Percentiles rank a stretch among this genome's conserved stretches.
phyloP scores from a whole-genome alignment of 2,329 filamentous ascomycete genomes.

The Alternaria tenuissima region DNA sequence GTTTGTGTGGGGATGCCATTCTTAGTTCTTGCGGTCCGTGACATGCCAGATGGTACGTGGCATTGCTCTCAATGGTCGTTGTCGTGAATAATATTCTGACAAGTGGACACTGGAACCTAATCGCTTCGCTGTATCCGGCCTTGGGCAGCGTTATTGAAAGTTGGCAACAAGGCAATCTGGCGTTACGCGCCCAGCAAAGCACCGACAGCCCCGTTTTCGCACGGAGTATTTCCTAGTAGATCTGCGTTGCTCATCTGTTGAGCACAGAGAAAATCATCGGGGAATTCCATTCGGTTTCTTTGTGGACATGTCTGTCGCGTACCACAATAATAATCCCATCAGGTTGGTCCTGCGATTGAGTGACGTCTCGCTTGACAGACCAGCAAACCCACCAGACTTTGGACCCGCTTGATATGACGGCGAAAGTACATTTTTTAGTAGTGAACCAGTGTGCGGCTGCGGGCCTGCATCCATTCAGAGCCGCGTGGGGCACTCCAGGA shows the following conservation, averaged over 20 bases:
- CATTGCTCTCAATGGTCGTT: conserved; percentile 9
- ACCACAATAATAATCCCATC: not conserved
- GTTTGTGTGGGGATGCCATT: conserved; percentile 32
- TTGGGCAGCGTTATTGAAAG: conserved; percentile 2
- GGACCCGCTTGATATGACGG: conserved; percentile 11
- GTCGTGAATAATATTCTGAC: conserved; percentile 9
- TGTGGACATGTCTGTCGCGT: conserved; percentile 2
- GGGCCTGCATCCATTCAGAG: conserved; percentile 8
- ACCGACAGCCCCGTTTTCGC: conserved; percentile 3
- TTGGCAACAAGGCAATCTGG: not conserved
- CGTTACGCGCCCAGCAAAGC: conserved; percentile 1
- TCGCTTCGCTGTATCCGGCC: not conserved
- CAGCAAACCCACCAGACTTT: conserved; percentile 4
- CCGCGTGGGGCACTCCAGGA: conserved; percentile 1
- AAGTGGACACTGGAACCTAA: conserved; percentile 2
- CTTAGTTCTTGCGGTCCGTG: conserved; percentile 8
- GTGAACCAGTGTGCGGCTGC: conserved; percentile 11
- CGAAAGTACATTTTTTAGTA: conserved; percentile 4
- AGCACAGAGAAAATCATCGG: not conserved
- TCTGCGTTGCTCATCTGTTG: not conserved
- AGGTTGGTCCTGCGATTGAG: conserved; percentile 10
- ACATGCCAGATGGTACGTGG: conserved; percentile 16
- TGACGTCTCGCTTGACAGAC: conserved; percentile 16
- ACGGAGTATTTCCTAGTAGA: not conserved
- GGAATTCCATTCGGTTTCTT: not conserved